Base-by-base conservation (phyloP, 495 filamentous ascomycete species). In the Penicillium turbatum region DNA sequence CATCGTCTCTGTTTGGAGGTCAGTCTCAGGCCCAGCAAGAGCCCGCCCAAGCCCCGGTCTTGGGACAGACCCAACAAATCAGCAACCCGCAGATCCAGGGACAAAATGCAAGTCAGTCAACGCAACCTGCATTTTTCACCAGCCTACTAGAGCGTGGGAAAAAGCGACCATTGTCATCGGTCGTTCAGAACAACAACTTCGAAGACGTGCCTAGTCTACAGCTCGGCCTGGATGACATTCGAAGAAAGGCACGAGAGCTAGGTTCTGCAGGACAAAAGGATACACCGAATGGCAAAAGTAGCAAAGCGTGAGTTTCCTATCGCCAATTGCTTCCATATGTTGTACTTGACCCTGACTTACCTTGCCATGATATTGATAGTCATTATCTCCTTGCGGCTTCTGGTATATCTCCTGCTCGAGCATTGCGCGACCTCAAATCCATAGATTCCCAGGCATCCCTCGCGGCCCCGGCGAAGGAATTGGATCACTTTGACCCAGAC, bases 341-440 rank as follows among this genome's bases (percentile, higher is more conserved):
- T 12, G 29, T 34, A 9, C 19, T 10, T 27, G 7, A 13, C 21
- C 0, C 24, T 36, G 24, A 15, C 48, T 61, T 56, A 64, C 16
- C 37, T 46, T 35, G 21, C 26, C 8, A 30, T 17, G 39, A 13
- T 40, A 43, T 51, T 6, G 46, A 50, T 46, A 82, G 80, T 46
- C 90, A 92, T 57, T 95, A 92, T 71, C 79, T 97, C 38, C 85
- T 97, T 32, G 88, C 90, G 31, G 90, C 87, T 13, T 96, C 90
- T n/a, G 90, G 91, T 10, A 82, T 95, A 13, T 86, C 88, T 48
- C 86, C 88, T 8, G 87, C 86, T 2, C 78, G 84, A 48, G 85
- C 90, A 5, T 78, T 92, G 17, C 83, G 85, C 55, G 90, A 95
- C 65, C 79, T 96, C 17, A 86, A 86, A 51, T 74, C 76, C 16